These are phyloP conservation scores for Trichoderma koningiopsis DNA, from an alignment of 2,329 filamentous ascomycete genomes.

Conservation along the genomic window DNA sequence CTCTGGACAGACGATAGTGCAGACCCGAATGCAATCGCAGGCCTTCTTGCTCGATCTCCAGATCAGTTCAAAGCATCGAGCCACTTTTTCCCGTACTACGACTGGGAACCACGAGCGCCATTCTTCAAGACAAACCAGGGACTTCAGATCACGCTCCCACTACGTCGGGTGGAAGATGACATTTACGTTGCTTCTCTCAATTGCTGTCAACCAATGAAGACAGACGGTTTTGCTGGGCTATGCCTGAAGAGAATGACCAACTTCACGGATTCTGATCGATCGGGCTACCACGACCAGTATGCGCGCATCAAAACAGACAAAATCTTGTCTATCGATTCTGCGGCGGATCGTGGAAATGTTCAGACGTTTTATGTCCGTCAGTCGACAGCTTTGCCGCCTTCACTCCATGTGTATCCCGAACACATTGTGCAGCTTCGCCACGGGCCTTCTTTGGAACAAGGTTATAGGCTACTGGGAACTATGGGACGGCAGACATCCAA, in stretches of 20 bases:
- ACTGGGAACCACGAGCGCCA: neutral
- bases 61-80: neutral
- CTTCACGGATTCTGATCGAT: neutral
- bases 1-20: conserved; percentile 28
- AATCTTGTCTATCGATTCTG: neutral
- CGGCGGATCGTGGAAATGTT: neutral
- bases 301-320: neutral
- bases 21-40: neutral
- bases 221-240: neutral
- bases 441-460: neutral
- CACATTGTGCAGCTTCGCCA: neutral
- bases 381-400: neutral
- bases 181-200: neutral
- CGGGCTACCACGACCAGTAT: neutral
- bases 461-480: neutral
- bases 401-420: neutral
- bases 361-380: neutral
- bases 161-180: neutral
- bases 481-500: neutral
- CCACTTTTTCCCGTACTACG: neutral
- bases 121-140: neutral
- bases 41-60: neutral
- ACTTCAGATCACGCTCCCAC: neutral
- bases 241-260: neutral
- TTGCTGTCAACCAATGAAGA: neutral